These are phyloP conservation scores for Tuber umbilicatum DNA, from an alignment of 495 filamentous ascomycete genomes.

Conservation along the genomic window DNA sequence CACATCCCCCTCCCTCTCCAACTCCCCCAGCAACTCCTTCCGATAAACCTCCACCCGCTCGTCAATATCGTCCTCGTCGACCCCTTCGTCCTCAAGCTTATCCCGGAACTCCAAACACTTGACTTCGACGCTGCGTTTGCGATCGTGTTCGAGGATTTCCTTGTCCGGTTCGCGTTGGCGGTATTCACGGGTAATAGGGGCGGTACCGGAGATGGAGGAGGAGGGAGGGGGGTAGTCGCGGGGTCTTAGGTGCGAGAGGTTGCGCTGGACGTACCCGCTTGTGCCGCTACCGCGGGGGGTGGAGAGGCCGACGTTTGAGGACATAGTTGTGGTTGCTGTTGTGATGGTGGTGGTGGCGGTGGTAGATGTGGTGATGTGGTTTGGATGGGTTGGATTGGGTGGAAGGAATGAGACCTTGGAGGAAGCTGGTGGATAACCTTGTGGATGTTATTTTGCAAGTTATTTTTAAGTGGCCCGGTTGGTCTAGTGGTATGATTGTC, in stretches of 20 bases:
- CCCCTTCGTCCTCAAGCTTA: constrained; percentile 77
- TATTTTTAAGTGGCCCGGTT: constrained; percentile 17
- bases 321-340: constrained; percentile 54
- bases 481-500: constrained; percentile 37
- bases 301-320: constrained; percentile 92
- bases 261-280: constrained; percentile 94
- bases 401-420: not conserved
- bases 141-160: constrained; percentile 88
- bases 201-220: constrained; percentile 50
- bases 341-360: constrained; percentile 9
- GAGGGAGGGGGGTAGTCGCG: constrained; percentile 68
- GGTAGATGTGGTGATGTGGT: not conserved
- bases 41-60: constrained; percentile 57
- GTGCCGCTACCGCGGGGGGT: constrained; percentile 94
- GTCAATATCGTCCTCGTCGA: constrained; percentile 77
- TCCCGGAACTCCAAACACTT: constrained; percentile 88
- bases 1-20: constrained; percentile 45
- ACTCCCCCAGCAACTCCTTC: constrained; percentile 55
- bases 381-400: constrained; percentile 2
- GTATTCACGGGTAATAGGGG: constrained; percentile 44
- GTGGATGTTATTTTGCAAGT: not conserved
- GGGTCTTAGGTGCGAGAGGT: constrained; percentile 76
- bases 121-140: constrained; percentile 79
- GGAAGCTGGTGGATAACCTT: not conserved
- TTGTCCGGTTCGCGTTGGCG: constrained; percentile 78